Evolutionary conservation across 345 rosid genomes (phyloP).

Genomic region (Psidium friedrichsthalianum): DNA sequence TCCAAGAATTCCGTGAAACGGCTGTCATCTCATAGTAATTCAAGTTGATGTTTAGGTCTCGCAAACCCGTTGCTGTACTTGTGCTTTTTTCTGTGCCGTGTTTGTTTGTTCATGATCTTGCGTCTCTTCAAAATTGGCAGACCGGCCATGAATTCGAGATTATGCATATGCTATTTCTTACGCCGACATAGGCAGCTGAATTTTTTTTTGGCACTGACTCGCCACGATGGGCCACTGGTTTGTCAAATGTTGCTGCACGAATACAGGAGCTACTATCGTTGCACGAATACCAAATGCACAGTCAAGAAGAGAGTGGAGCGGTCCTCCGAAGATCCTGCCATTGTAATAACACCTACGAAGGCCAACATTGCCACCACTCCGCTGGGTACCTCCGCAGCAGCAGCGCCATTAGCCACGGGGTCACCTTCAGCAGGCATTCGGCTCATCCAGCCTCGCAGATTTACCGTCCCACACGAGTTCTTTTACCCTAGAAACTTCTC

Average conservation of each 20-base stretch:
- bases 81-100: background rate
- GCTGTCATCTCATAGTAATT: background rate
- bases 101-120: background rate
- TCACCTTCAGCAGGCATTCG: slow-evolving; percentile 24
- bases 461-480: slow-evolving; percentile 32
- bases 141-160: background rate
- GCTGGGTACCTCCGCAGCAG: slow-evolving; percentile 79
- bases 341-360: slow-evolving; percentile 95
- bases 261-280: slow-evolving; percentile 88
- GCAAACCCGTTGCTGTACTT: background rate
- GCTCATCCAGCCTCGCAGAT: slow-evolving; percentile 40
- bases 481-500: slow-evolving; percentile 25
- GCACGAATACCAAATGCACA: slow-evolving; percentile 84
- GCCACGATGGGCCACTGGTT: background rate
- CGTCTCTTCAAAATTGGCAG: background rate
- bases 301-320: slow-evolving; percentile 98
- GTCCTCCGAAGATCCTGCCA: slow-evolving; percentile 70
- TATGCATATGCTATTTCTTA: background rate
- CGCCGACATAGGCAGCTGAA: background rate
- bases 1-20: background rate
- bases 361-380: slow-evolving; percentile 92
- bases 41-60: background rate
- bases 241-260: background rate
- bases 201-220: background rate
- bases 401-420: slow-evolving; percentile 35